A percentile compares a stretch with the other conserved stretches of the same genome.
Conservation (phyloP, 2,329 filamentous ascomycete genomes). For the Fusarium xyrophilum region DNA sequence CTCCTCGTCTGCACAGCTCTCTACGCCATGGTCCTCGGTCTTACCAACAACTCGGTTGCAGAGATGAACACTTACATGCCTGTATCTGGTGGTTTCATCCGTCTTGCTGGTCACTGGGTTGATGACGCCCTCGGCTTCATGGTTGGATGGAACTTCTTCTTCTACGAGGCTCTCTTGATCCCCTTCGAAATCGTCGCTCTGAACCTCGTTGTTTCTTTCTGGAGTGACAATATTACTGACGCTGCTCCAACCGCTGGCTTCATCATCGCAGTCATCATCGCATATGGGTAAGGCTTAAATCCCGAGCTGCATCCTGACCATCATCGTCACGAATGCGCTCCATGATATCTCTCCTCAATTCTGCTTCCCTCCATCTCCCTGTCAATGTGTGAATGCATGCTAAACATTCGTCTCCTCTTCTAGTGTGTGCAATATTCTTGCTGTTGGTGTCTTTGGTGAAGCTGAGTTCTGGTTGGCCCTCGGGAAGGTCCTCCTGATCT, state of each 20-base stretch:
- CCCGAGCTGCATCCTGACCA: slow-evolving; percentile 26
- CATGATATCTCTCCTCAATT: slow-evolving; percentile 7
- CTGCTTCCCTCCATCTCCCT: not conserved
- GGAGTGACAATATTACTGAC: slow-evolving; percentile 26
- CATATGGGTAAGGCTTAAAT: slow-evolving; percentile 32
- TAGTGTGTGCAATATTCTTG: slow-evolving; percentile 49
- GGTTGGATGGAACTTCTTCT: slow-evolving; percentile 46
- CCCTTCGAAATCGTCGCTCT: slow-evolving; percentile 46
- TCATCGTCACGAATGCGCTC: slow-evolving; percentile 30
- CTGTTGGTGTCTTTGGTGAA: slow-evolving; percentile 36
- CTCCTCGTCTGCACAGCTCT: slow-evolving; percentile 32
- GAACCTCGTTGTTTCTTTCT: slow-evolving; percentile 45
- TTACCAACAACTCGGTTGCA: slow-evolving; percentile 36
- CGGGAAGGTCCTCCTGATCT: slow-evolving; percentile 33
- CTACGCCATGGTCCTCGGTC: slow-evolving; percentile 30
- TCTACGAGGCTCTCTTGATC: slow-evolving; percentile 45
- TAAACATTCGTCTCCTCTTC: slow-evolving; percentile 27
- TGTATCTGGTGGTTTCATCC: slow-evolving; percentile 32
- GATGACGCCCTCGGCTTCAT: slow-evolving; percentile 36
- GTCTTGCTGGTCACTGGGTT: slow-evolving; percentile 32
- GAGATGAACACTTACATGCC: slow-evolving; percentile 37
- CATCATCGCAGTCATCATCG: slow-evolving; percentile 31
- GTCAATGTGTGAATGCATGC: slow-evolving; percentile 22
- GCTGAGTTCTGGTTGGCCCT: slow-evolving; percentile 35
- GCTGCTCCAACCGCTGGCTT: slow-evolving; percentile 43